Evolutionary conservation across 495 filamentous ascomycete species (phyloP), one percentile per base, ranked within the genome.

Genomic region (Penicillium subrubescens): DNA sequence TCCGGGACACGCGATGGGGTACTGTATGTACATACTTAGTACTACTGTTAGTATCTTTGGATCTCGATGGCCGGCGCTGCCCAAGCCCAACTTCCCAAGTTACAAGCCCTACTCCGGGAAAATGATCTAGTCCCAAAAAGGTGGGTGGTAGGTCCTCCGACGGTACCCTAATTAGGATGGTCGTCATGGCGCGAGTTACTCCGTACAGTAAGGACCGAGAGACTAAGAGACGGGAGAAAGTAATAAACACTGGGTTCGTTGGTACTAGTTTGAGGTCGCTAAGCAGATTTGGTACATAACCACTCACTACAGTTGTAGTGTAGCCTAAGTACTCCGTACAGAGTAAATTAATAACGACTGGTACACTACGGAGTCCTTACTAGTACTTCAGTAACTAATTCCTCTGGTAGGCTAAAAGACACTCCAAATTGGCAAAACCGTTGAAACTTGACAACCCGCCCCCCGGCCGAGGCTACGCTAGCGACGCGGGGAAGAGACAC

Each of bases 401-500:
- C 23, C 3, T 21, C 23, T 34, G 25, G 25, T 27, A 27, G 25
- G 25, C 25, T 27, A 27, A 27, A 27, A 27, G 25, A 27, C 25
- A 1, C 25, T 27, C 25, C 25, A 27, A 27, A 27, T 27, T 27
- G 25, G 4, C 25, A 57, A 63, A 64, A 59, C 62, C 56, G 62
- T 64, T 64, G n/a, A n/a, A n/a, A n/a, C n/a, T n/a, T n/a, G 55
- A 44, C 44, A 48, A 44, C 39, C 37, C 14, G 37, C 37, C 37
- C 25, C 25, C 37, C 29, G 53, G 46, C 62, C 56, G 62, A 64
- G 57, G 29, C 61, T 58, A 37, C 62, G 37, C 62, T 64, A 64
- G 57, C 27, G 62, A 59, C 62, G 62, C 62, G 56, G 62, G 62
- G 62, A 54, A 58, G 35, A 27, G 46, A 25, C 25, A 46, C 17